Conservation (phyloP, 768 basidiomycete species). For the Podaxis sp. region DNA sequence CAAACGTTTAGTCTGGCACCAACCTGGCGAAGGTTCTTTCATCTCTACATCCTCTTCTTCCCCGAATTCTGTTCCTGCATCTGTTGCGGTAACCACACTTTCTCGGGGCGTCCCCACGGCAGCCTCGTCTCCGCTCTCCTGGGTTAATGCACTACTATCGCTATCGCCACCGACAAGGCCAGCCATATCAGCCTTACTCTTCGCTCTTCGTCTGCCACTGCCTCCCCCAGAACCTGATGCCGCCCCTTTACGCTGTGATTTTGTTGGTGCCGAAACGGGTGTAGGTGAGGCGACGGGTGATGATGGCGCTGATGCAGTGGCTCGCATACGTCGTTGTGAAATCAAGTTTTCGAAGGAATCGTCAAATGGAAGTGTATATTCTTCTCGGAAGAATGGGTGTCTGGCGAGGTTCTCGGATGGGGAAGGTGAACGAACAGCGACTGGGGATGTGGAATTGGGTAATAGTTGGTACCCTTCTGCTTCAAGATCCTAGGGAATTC, state of each 20-base stretch:
- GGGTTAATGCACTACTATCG: slow-evolving; percentile 80
- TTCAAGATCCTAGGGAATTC: slow-evolving; percentile 38
- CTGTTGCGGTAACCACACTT: slow-evolving; percentile 71
- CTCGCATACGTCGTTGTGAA: slow-evolving; percentile 60
- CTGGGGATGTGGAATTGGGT: slow-evolving; percentile 36
- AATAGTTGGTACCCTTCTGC: slow-evolving; percentile 30
- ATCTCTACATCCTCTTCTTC: slow-evolving; percentile 68
- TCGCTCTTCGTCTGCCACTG: slow-evolving; percentile 40
- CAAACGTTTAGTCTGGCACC: slow-evolving; percentile 20
- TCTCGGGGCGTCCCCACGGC: slow-evolving; percentile 55
- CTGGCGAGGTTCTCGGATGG: slow-evolving; percentile 65
- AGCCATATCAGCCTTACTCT: slow-evolving; percentile 61
- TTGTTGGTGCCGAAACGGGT: slow-evolving; percentile 24
- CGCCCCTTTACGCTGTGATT: slow-evolving; percentile 24
- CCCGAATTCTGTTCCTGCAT: slow-evolving; percentile 65
- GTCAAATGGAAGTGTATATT: slow-evolving; percentile 64
- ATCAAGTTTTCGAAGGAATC: slow-evolving; percentile 60
- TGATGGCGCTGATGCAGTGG: slow-evolving; percentile 62
- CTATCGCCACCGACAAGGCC: slow-evolving; percentile 82
- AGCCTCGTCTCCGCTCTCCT: slow-evolving; percentile 78
- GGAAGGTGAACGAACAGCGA: slow-evolving; percentile 62
- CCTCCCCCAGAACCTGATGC: slow-evolving; percentile 23
- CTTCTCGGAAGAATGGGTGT: slow-evolving; percentile 75
- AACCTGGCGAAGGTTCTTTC: slow-evolving; percentile 60
- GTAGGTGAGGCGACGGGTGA: slow-evolving; percentile 48